These are phyloP conservation scores for Earliella scabrosa DNA, from an alignment of 1,284 basidiomycete genomes.

Conservation along the genomic window DNA sequence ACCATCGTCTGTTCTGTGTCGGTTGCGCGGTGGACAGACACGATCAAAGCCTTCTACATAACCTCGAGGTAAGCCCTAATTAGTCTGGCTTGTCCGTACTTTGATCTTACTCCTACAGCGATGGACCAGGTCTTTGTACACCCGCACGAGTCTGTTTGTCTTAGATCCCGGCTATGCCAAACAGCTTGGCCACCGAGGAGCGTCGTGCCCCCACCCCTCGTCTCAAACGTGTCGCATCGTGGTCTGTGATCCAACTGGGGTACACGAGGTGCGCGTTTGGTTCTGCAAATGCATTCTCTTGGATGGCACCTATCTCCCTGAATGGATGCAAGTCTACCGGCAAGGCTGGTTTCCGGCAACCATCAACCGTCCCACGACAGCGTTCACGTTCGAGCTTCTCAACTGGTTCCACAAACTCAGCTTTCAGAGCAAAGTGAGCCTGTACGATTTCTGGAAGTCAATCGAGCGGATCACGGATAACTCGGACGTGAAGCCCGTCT, in stretches of 20 bases:
- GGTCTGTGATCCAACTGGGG: not conserved
- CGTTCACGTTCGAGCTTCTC: constrained; percentile 19
- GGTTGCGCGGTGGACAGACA: too few relatives aligned
- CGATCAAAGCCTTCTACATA: too few relatives aligned
- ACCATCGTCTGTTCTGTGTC: too few relatives aligned
- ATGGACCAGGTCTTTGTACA: too few relatives aligned
- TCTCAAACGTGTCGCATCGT: not conserved
- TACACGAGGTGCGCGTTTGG: not conserved
- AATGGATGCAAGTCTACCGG: constrained; percentile 3
- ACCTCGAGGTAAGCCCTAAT: too few relatives aligned
- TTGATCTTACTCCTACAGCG: too few relatives aligned
- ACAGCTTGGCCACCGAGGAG: not conserved
- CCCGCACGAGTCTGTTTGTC: too few relatives aligned
- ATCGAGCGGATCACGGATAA: constrained; percentile 20
- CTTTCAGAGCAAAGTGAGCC: constrained; percentile 11
- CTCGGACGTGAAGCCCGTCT: not conserved
- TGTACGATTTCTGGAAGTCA: constrained; percentile 18
- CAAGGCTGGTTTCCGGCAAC: constrained; percentile 19
- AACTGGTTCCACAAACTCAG: constrained; percentile 16
- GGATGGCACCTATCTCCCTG: not conserved
- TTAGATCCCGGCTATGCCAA: too few relatives aligned
- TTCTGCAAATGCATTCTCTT: not conserved
- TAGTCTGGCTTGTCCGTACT: too few relatives aligned
- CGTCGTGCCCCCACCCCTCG: not conserved
- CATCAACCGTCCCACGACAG: constrained; percentile 1